Conservation (phyloP, 306 rosid genomes). For the Begonia masoniana region DNA sequence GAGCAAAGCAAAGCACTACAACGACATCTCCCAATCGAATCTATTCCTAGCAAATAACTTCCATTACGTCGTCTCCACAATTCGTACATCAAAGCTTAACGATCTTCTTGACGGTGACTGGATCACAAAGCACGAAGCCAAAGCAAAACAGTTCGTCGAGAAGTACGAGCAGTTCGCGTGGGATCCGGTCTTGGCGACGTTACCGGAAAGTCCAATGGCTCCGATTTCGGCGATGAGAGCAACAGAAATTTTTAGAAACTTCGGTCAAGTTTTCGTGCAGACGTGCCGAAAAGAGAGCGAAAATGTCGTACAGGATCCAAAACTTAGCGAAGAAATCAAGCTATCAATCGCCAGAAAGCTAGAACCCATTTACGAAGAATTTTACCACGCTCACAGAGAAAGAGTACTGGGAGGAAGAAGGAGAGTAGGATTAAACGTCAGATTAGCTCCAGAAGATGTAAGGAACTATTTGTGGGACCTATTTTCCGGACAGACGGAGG, state of each 20-base stretch:
- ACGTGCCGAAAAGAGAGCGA: conserved; percentile 33
- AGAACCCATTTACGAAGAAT: conserved; percentile 30
- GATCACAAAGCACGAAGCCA: conserved; percentile 34
- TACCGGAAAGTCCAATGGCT: conserved; percentile 35
- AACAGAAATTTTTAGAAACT: conserved; percentile 26
- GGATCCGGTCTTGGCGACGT: conserved; percentile 35
- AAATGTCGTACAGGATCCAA: conserved; percentile 19
- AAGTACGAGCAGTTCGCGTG: conserved; percentile 40
- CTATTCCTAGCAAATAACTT: conserved; percentile 58
- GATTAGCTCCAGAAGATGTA: conserved; percentile 48
- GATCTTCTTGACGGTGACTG: conserved; percentile 53
- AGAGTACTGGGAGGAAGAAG: conserved; percentile 11
- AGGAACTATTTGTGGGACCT: conserved; percentile 34
- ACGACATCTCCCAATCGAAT: conserved; percentile 39
- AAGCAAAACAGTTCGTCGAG: conserved; percentile 22
- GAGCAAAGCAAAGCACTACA: conserved; percentile 35
- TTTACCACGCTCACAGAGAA: conserved; percentile 19
- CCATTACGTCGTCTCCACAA: conserved; percentile 29
- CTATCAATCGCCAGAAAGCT: conserved; percentile 22
- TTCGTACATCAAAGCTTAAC: conserved; percentile 35
- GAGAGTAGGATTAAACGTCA: conserved; percentile 10
- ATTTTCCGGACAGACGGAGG: conserved; percentile 14
- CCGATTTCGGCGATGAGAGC: conserved; percentile 28
- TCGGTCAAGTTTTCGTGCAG: conserved; percentile 35
- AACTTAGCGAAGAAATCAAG: conserved; percentile 39